Evolutionary conservation across 345 rosid genomes (phyloP).

Genomic region (Euphorbia lathyris): DNA sequence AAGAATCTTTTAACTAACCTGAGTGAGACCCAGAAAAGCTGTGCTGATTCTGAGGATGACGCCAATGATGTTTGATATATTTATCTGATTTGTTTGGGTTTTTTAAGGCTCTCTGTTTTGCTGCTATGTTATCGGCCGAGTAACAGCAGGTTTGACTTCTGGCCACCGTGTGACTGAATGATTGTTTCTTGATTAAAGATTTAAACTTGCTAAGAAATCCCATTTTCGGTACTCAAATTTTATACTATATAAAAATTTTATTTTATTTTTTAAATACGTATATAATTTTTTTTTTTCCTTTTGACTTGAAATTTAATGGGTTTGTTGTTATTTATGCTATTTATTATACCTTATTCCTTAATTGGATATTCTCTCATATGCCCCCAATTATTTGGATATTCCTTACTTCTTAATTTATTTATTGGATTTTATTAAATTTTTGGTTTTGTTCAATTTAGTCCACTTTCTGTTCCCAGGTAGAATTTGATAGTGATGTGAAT

Average conservation of each 20-base stretch:
- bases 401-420: background rate
- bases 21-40: background rate
- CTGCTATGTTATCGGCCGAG: background rate
- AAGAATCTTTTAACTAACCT: slow-evolving; percentile 5
- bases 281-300: background rate
- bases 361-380: slow-evolving; percentile 23
- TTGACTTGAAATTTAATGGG: background rate
- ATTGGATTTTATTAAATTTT: too few relatives aligned
- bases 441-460: background rate
- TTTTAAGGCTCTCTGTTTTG: background rate
- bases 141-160: slow-evolving; percentile 7
- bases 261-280: too few relatives aligned
- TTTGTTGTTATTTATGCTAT: background rate
- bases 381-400: slow-evolving; percentile 10
- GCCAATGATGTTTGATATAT: background rate
- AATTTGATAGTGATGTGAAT: too few relatives aligned
- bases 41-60: background rate
- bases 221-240: background rate
- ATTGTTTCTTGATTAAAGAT: background rate
- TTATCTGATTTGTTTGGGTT: background rate
- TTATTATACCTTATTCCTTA: background rate
- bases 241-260: background rate
- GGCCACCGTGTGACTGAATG: background rate
- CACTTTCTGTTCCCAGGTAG: too few relatives aligned
- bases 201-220: slow-evolving; percentile 6